phyloP scores from a whole-genome alignment of 306 rosid species.

The Quercus engelmannii region DNA sequence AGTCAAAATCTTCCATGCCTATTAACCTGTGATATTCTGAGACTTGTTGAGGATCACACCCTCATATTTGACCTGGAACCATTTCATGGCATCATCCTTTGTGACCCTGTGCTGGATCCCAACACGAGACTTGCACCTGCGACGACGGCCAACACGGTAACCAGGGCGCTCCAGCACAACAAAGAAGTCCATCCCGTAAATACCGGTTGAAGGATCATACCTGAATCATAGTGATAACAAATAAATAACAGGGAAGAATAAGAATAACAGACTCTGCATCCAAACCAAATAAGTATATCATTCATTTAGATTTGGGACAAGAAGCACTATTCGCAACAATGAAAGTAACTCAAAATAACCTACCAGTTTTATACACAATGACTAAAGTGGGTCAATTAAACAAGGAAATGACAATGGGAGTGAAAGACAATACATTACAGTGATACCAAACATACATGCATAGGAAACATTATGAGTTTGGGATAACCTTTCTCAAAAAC shows the following conservation, averaged over 20 bases:
- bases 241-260: not conserved
- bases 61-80: constrained; percentile 91
- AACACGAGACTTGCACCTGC: constrained; percentile 76
- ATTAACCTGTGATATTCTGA: constrained; percentile 40
- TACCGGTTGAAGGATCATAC: constrained; percentile 86
- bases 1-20: constrained; percentile 22
- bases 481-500: not conserved
- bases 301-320: not conserved
- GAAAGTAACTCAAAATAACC: not conserved
- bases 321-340: too few relatives aligned
- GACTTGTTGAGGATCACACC: constrained; percentile 90
- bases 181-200: constrained; percentile 84
- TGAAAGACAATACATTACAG: not conserved
- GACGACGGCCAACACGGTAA: constrained; percentile 79
- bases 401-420: not conserved
- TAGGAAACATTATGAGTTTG: not conserved
- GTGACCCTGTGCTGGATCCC: constrained; percentile 88
- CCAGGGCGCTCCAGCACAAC: constrained; percentile 83
- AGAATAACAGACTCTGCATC: not conserved
- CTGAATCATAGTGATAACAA: constrained; percentile 24
- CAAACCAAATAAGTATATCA: not conserved
- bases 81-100: constrained; percentile 87
- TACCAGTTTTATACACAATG: not conserved
- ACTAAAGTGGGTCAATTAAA: not conserved
- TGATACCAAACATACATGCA: not conserved